phyloP scores from a whole-genome alignment of 345 rosid genomes.

The Camelina laxa region DNA sequence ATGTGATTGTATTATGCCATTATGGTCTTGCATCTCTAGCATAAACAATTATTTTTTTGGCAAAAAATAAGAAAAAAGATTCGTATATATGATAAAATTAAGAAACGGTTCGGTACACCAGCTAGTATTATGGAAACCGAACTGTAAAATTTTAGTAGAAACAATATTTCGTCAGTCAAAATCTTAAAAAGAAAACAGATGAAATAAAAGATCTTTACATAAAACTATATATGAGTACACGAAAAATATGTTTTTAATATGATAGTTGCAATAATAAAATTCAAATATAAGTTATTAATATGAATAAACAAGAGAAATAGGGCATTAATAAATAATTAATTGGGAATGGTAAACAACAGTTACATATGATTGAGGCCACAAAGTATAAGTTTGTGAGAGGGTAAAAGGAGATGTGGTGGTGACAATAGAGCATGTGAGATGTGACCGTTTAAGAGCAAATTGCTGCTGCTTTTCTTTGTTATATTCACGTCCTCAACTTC shows the following conservation, averaged over 20 bases:
- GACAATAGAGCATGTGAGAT: slow-evolving; percentile 47
- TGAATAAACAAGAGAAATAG: neutral
- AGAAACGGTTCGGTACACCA: neutral
- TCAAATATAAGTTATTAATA: no score
- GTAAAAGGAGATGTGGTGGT: slow-evolving; percentile 44
- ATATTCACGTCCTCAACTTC: slow-evolving; percentile 46
- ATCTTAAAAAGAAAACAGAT: neutral
- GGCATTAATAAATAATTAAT: neutral
- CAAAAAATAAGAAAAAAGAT: neutral
- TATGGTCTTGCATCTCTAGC: neutral
- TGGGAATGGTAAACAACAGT: slow-evolving; percentile 12
- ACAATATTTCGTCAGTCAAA: no score
- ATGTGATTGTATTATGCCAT: neutral
- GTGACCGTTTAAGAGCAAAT: slow-evolving; percentile 44
- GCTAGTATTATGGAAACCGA: neutral
- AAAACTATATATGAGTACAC: neutral
- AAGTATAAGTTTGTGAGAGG: slow-evolving; percentile 34
- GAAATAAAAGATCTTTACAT: neutral
- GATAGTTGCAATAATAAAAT: neutral
- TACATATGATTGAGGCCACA: slow-evolving; percentile 40
- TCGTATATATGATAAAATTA: neutral
- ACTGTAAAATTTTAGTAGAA: neutral
- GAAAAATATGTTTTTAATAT: neutral
- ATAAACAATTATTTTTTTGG: neutral
- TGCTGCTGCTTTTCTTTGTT: slow-evolving; percentile 34